Conservation (phyloP, 2,329 filamentous ascomycete genomes). For the Trichophyton equinum region DNA sequence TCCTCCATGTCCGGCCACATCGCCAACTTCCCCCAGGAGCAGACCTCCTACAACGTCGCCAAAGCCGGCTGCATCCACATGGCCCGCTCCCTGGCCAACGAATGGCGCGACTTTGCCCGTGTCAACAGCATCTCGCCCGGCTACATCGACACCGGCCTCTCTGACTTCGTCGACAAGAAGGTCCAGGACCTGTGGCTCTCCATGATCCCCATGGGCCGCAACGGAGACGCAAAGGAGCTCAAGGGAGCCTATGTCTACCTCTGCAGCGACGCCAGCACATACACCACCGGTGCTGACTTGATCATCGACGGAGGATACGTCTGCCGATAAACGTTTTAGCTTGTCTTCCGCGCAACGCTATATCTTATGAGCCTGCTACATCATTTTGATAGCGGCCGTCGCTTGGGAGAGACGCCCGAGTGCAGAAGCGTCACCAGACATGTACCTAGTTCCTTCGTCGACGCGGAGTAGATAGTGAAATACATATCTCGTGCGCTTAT, state of each 20-base stretch:
- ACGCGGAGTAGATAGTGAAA: neutral
- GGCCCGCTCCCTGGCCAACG: constrained; percentile 52
- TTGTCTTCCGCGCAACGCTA: neutral
- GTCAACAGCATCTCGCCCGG: constrained; percentile 57
- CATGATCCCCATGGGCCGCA: constrained; percentile 46
- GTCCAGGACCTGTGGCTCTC: constrained; percentile 40
- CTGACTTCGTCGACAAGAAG: constrained; percentile 50
- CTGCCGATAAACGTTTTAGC: neutral
- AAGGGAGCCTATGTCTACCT: constrained; percentile 68
- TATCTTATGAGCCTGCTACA: neutral
- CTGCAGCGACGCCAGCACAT: constrained; percentile 61
- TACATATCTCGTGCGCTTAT: neutral
- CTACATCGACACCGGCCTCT: constrained; percentile 56
- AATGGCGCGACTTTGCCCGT: constrained; percentile 57
- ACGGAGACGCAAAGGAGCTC: constrained; percentile 56
- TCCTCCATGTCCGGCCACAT: constrained; percentile 49
- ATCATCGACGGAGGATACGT: constrained; percentile 58
- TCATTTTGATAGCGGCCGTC: neutral
- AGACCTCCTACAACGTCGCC: constrained; percentile 52
- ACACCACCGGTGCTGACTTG: constrained; percentile 59
- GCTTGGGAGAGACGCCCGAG: neutral
- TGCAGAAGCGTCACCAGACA: neutral
- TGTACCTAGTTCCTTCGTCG: neutral
- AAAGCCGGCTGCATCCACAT: constrained; percentile 57
- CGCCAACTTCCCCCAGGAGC: constrained; percentile 49